Evolutionary conservation across 2,329 filamentous ascomycete genomes (phyloP).

Genomic region (Huntiella abstrusa): DNA sequence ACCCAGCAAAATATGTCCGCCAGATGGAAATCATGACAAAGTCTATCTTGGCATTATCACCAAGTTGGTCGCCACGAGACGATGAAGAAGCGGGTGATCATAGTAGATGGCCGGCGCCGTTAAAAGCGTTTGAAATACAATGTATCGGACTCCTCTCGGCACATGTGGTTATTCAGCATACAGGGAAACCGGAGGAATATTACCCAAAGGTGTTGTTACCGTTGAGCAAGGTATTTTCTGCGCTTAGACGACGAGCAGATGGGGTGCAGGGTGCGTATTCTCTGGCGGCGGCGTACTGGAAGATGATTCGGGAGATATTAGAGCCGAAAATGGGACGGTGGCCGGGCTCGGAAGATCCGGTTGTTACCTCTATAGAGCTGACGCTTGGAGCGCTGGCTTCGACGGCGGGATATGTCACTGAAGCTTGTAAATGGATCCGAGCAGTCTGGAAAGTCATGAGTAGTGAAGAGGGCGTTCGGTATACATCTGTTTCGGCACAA

Average conservation of each 20-base stretch:
- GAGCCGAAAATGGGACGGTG: constrained; percentile 10
- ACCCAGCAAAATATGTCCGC: constrained; percentile 35
- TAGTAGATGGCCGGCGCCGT: constrained; percentile 35
- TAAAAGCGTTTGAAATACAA: constrained; percentile 43
- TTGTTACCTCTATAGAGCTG: constrained; percentile 29
- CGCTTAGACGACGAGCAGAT: constrained; percentile 9
- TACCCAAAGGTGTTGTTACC: constrained; percentile 9
- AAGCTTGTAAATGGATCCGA: constrained; percentile 36
- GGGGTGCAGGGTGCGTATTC: constrained; percentile 6
- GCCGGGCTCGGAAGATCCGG: constrained; percentile 9
- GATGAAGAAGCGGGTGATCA: constrained; percentile 37
- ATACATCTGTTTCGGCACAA: constrained; percentile 35
- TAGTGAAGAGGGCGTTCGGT: constrained; percentile 25
- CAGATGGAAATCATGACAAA: constrained; percentile 51
- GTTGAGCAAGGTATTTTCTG: constrained; percentile 10
- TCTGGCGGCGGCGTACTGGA: constrained; percentile 8
- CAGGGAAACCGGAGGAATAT: constrained; percentile 6
- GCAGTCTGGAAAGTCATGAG: constrained; percentile 24
- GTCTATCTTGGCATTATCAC: constrained; percentile 43
- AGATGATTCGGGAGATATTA: constrained; percentile 5
- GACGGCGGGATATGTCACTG: constrained; percentile 25
- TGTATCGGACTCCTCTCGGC: constrained; percentile 32
- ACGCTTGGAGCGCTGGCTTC: constrained; percentile 31
- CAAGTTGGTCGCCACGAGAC: constrained; percentile 44
- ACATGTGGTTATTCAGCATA: constrained; percentile 8